Base-by-base conservation (phyloP, 805 yeast genomes). In the Monosporozyma unispora region DNA sequence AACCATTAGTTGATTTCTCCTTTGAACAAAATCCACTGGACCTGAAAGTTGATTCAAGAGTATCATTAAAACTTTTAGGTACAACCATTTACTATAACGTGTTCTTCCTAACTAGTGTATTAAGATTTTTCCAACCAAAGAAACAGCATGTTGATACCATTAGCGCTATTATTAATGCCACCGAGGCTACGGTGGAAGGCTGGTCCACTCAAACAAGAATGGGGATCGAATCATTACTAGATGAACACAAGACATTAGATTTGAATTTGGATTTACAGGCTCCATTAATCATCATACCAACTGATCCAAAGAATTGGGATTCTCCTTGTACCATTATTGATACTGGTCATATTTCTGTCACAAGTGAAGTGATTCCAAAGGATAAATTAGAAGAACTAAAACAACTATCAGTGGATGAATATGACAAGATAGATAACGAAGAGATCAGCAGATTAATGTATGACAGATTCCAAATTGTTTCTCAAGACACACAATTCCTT, bases 181-280 rank as follows among this genome's bases (percentile, higher is more conserved):
- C 99, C 0, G 96, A 90, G 53, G 87, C 90, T 0, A 90, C 96
- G 0, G 84, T 93, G 50, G 96, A 89, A 60, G 97, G 95, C 1
- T 72, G 93, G 54, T 82, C 97, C 0, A 74, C 82, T 23, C 96
- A 89, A 62, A 93, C 98, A 0, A 74, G 96, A 59, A 76, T 93
- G 53, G 98, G 98, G 0, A 74, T 93, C 19, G 95, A 91, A 67
- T 89, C 93, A 56, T 93, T 96, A 0, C 74, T 95, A 57, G 96
- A 89, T 53, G 96, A 91, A 58, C 99, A 93, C 68, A 90, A 89
- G 62, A 91, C 98, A 0, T 68, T 89, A 50, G 83, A 89, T 60
- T 78, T 89, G 23, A 81, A 86, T 58, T 76, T 93, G 53, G 98
- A 95, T 67, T 72, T 95, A 42, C 96, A 90, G 61, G 96, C 98